These are phyloP conservation scores for Breviolum minutum DNA, from an alignment of 73 alveolate genomes.

Conservation along the genomic window DNA sequence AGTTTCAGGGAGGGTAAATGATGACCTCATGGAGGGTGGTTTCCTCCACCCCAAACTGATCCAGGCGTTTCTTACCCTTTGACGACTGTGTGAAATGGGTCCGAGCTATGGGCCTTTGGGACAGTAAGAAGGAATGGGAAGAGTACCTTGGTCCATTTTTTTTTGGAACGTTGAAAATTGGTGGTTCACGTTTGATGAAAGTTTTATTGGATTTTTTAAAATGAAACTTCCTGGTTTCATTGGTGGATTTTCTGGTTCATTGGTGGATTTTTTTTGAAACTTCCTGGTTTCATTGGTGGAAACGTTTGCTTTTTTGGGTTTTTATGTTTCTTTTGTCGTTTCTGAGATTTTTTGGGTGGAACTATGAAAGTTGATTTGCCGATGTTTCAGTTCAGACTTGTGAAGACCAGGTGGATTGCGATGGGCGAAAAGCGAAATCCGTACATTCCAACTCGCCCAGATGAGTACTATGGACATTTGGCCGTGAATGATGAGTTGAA, in stretches of 20 bases:
- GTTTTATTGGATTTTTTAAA: neutral
- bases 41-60: neutral
- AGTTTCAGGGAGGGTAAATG: too few species aligned
- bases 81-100: slow-evolving; percentile 93
- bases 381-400: neutral
- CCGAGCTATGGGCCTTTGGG: slow-evolving; percentile 94
- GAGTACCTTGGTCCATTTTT: neutral
- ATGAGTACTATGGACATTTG: slow-evolving; percentile 65
- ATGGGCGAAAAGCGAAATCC: slow-evolving; percentile 92
- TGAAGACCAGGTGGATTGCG: slow-evolving; percentile 47
- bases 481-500: neutral
- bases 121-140: slow-evolving; percentile 88
- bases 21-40: too few species aligned
- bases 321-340: too few species aligned
- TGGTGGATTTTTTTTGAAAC: too few species aligned
- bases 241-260: too few species aligned
- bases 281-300: neutral
- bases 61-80: slow-evolving; percentile 94
- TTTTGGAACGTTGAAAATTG: neutral
- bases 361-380: neutral
- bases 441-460: slow-evolving; percentile 95
- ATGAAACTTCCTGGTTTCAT: neutral
- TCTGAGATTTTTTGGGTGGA: neutral
- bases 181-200: neutral
- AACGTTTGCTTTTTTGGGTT: neutral